Evolutionary conservation across 2,329 filamentous ascomycete genomes (phyloP).

Genomic region (Stachybotrys echinatus): DNA sequence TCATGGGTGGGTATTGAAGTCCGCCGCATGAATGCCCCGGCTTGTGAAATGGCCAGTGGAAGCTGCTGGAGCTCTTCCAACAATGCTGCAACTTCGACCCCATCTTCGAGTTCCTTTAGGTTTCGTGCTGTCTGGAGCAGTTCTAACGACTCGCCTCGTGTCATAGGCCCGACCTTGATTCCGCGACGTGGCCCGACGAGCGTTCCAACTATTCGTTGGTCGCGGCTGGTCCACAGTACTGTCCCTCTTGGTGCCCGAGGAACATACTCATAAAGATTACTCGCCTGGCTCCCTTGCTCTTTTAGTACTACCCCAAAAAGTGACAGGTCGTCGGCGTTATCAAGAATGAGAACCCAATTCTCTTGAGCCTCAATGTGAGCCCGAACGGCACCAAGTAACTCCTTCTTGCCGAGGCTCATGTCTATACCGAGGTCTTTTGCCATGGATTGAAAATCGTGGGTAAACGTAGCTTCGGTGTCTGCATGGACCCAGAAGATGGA

Average conservation of each 20-base stretch:
- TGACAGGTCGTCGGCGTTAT: conserved; percentile 25
- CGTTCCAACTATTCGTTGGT: conserved; percentile 16
- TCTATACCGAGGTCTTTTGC: conserved; percentile 16
- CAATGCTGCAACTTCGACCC: conserved; percentile 6
- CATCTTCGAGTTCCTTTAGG: not conserved
- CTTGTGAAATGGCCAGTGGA: conserved; percentile 26
- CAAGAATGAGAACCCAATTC: conserved; percentile 24
- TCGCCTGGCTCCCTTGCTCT: not conserved
- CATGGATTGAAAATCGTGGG: conserved; percentile 22
- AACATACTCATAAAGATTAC: conserved; percentile 13
- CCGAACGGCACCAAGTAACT: conserved; percentile 12
- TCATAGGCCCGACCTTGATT: conserved; percentile 18
- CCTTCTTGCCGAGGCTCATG: conserved; percentile 9
- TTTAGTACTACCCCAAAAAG: conserved; percentile 17
- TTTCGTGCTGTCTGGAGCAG: conserved; percentile 3
- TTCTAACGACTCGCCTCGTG: conserved; percentile 6
- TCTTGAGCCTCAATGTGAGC: conserved; percentile 9
- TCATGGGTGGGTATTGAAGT: conserved; percentile 13
- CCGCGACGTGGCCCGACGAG: conserved; percentile 15
- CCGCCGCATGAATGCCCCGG: conserved; percentile 22
- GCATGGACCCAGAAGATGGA: conserved; percentile 33
- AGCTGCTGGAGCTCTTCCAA: conserved; percentile 19
- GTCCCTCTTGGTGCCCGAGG: conserved; percentile 17
- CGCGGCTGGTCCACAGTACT: conserved; percentile 26
- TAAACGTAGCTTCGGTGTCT: conserved; percentile 23